Evolutionary conservation across 768 basidiomycete species (phyloP).

Genomic region (Leccinellum luteum): DNA sequence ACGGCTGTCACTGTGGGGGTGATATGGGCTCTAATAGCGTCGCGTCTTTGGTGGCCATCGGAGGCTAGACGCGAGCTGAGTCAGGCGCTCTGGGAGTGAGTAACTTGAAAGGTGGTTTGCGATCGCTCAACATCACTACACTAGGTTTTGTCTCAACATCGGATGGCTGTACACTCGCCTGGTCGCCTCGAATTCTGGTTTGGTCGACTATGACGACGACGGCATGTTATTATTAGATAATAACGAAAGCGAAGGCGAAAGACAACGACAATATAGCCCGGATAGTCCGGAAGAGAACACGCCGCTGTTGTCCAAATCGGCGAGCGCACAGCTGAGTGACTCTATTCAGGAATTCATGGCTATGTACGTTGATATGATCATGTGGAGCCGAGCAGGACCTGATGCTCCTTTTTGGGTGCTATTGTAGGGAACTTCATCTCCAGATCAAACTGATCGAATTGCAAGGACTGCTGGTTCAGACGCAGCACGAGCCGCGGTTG

Average conservation of each 20-base stretch:
- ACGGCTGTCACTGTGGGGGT: slow-evolving; percentile 83
- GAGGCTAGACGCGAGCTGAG: slow-evolving; percentile 89
- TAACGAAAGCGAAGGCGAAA: not conserved
- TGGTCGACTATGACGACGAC: slow-evolving; percentile 43
- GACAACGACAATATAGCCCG: not conserved
- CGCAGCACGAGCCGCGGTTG: slow-evolving; percentile 89
- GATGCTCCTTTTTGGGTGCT: not conserved
- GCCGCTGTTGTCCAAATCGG: slow-evolving; percentile 33
- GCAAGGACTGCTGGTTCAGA: slow-evolving; percentile 80
- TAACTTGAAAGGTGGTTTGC: not conserved
- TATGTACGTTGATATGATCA: slow-evolving; percentile 56
- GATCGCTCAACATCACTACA: not conserved
- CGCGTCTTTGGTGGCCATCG: slow-evolving; percentile 93
- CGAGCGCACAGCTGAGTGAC: slow-evolving; percentile 46
- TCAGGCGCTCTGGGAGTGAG: slow-evolving; percentile 83
- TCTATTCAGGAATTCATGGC: slow-evolving; percentile 89
- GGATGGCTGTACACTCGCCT: slow-evolving; percentile 94
- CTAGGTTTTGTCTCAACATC: slow-evolving; percentile 86
- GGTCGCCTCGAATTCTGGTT: slow-evolving; percentile 81
- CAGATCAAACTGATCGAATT: slow-evolving; percentile 89
- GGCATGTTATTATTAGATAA: slow-evolving; percentile 1
- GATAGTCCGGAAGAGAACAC: slow-evolving; percentile 30
- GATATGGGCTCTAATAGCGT: slow-evolving; percentile 85
- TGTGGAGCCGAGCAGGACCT: not conserved
- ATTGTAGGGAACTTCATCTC: slow-evolving; percentile 84